Evolutionary conservation across 2,329 filamentous ascomycete genomes (phyloP).

Genomic region (Parascedosporium putredinis): DNA sequence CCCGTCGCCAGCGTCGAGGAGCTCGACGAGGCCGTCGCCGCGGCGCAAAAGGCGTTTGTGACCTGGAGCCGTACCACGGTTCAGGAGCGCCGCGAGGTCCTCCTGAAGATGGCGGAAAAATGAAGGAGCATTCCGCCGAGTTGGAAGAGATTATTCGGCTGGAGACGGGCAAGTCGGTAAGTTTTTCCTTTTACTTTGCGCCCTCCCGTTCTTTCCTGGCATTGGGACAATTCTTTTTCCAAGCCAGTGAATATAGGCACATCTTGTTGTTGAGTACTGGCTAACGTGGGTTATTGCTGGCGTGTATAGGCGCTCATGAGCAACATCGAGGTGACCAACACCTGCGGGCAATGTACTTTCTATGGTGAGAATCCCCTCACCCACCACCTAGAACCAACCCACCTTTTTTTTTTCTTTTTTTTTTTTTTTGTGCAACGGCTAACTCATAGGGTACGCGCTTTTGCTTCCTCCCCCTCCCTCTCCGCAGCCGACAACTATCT

Average conservation of each 20-base stretch:
- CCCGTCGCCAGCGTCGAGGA: constrained; percentile 19
- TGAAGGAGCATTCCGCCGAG: constrained; percentile 23
- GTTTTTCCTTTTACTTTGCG: too few species aligned
- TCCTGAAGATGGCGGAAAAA: constrained; percentile 21
- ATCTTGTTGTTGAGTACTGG: too few species aligned
- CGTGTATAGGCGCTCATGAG: not conserved
- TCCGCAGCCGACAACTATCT: constrained; percentile 10
- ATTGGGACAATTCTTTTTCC: too few species aligned
- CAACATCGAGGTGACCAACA: not conserved
- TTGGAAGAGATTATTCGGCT: constrained; percentile 11
- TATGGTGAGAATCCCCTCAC: constrained; percentile 1
- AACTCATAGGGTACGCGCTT: too few species aligned
- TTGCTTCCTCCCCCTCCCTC: too few species aligned
- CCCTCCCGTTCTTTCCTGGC: too few species aligned
- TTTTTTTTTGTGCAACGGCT: too few species aligned
- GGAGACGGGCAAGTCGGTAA: constrained; percentile 16
- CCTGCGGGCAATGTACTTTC: not conserved
- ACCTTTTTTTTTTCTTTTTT: too few species aligned
- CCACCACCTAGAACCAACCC: too few species aligned
- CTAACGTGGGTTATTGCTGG: not conserved
- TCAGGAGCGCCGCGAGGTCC: constrained; percentile 19
- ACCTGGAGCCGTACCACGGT: constrained; percentile 18
- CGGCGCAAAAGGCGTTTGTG: constrained; percentile 18
- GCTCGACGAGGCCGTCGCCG: constrained; percentile 19
- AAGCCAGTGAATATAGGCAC: too few species aligned